Evolutionary conservation across 208 protist genomes (phyloP), one percentile per base, ranked within the genome.

Genomic region (Spongospora subterranea): DNA sequence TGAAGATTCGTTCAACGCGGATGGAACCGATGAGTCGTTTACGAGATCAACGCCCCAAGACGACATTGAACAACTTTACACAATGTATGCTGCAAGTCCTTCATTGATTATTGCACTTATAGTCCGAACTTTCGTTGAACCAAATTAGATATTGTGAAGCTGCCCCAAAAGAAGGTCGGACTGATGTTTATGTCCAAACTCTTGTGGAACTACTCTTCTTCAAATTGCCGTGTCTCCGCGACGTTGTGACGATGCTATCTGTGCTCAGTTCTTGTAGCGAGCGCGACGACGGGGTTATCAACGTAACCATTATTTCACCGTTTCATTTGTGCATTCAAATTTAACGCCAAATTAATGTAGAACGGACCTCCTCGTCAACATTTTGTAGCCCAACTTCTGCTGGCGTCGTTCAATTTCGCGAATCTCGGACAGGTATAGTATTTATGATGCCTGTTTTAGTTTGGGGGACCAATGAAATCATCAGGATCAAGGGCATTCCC

Each of bases 21-120:
- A 43, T 20, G 71, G 35, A 20, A 6, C n/a, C 13, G 71, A 82
- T 45, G 29, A 65, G 20, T 82, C 71, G n/a, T 60, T 24, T 60
- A 29, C 50, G 24, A 60, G 24, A 60, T 6, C 50, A 60, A 20
- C n/a, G n/a, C n/a, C 35, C 17, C 71, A 45, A 43, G 71, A 6
- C n/a, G 71, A 82, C n/a, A 82, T 82, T 43, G 71, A 82, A n/a
- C 71, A 82, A 82, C 71, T 82, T 82, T 82, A 40, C 71, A 82
- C 71, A 45, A 82, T 82, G 71, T 82, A 82, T 17, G 54, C n/a
- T n/a, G 29, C 54, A 65, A 32, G 54, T 32, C 54, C 29, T 32
- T 29, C 54, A 65, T 32, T 29, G 54, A 65, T 82, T 45, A n/a
- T 82, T 82, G 17, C 6, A 17, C 6, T n/a, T 82, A 6, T 40